Evolutionary conservation across 768 basidiomycete genomes (phyloP).

Genomic region (Suillus bovinus): DNA sequence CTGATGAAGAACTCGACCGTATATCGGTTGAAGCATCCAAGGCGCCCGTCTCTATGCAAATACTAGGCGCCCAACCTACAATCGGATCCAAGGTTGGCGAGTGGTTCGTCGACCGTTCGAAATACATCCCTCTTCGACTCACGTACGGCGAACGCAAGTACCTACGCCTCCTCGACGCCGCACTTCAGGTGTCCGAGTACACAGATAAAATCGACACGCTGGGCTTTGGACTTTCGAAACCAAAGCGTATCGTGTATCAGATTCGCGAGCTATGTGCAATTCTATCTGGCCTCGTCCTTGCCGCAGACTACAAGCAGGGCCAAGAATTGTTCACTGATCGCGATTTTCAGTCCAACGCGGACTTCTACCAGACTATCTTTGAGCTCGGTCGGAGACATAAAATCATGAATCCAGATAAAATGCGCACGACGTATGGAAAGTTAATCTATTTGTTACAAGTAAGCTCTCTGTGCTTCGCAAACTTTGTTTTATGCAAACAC

Average conservation of each 20-base stretch:
- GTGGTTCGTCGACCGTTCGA: constrained; percentile 83
- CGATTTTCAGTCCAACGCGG: constrained; percentile 77
- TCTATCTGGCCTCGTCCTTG: constrained; percentile 78
- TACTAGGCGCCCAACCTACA: constrained; percentile 57
- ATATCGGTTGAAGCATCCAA: constrained; percentile 29
- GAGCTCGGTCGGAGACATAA: constrained; percentile 85
- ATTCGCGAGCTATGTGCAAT: constrained; percentile 88
- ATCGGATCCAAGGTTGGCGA: constrained; percentile 69
- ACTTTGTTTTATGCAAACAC: background rate
- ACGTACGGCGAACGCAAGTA: constrained; percentile 77
- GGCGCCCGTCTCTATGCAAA: constrained; percentile 26
- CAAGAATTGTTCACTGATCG: constrained; percentile 82
- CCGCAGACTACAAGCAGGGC: constrained; percentile 87
- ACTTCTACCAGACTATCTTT: constrained; percentile 79
- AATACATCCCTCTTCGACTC: constrained; percentile 79
- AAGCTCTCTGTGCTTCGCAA: constrained; percentile 17
- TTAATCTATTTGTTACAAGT: constrained; percentile 83
- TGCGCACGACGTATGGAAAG: constrained; percentile 88
- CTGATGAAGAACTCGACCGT: constrained; percentile 41
- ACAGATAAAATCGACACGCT: constrained; percentile 89
- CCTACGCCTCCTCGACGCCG: constrained; percentile 83
- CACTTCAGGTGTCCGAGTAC: constrained; percentile 82
- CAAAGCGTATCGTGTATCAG: constrained; percentile 86
- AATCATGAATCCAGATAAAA: constrained; percentile 92
- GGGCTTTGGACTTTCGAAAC: constrained; percentile 74